phyloP scores from a whole-genome alignment of 179 eudicot genomes.

The Dionaea muscipula region DNA sequence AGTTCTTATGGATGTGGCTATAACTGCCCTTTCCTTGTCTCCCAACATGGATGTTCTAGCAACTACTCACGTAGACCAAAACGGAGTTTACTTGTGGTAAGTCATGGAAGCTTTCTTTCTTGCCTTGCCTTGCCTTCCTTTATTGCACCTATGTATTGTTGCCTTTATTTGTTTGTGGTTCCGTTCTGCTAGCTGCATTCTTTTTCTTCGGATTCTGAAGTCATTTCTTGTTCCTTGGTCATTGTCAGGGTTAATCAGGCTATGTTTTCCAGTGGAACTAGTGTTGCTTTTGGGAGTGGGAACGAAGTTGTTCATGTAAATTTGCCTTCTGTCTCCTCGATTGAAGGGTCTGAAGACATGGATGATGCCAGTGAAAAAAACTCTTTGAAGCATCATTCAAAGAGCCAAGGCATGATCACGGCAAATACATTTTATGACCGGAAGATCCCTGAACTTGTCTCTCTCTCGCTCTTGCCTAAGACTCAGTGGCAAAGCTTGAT shows the following conservation, averaged over 20 bases:
- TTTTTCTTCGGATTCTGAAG: neutral
- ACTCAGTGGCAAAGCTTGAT: conserved; percentile 98
- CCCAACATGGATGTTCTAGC: conserved; percentile 99
- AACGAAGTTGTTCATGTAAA: conserved; percentile 55
- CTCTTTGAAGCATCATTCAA: too few species aligned
- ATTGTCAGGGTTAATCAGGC: conserved; percentile 74
- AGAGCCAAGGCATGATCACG: conserved; percentile 19
- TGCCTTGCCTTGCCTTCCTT: neutral
- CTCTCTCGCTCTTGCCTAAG: conserved; percentile 88
- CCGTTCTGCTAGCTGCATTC: neutral
- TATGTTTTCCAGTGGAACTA: conserved; percentile 68
- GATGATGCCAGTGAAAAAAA: conserved; percentile 18
- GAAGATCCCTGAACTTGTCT: conserved; percentile 82
- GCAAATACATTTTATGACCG: conserved; percentile 18
- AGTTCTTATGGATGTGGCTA: conserved; percentile 68
- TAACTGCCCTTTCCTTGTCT: conserved; percentile 84
- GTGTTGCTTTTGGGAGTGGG: conserved; percentile 65
- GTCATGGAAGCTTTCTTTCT: conserved; percentile 9
- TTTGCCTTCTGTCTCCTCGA: conserved; percentile 64
- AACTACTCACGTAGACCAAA: conserved; percentile 90
- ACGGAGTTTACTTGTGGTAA: conserved; percentile 91
- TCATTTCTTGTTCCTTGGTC: neutral
- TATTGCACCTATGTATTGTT: neutral
- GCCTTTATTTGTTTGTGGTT: neutral
- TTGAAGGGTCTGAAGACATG: conserved; percentile 28